Base-by-base conservation (phyloP, 2,329 filamentous ascomycete genomes). In the Passalora sequoiae region DNA sequence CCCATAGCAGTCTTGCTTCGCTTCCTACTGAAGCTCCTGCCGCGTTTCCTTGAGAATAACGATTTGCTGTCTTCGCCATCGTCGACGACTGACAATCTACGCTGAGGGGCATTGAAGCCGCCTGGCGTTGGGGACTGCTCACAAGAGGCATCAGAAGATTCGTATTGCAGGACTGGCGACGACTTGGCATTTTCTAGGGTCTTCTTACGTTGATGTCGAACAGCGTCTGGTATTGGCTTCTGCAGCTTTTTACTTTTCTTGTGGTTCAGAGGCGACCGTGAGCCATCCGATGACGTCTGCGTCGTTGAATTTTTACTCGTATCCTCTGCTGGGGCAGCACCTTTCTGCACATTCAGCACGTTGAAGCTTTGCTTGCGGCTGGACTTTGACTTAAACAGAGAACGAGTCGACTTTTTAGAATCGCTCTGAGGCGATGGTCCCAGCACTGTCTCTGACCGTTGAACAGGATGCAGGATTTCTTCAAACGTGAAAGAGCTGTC, bases 171-270 rank as follows among this genome's bases (percentile, higher is more conserved):
- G 37, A 4, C 38, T 37, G 32, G 22, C 35, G 33, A 22, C 24
- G 43, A 13, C 40, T 46, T 48, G 38, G 49, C 40, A 36, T 50
- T 49, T 30, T 53, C 38, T 27, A 49, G 20, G 35, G 50, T 49
- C 19, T 49, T 49, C 25, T 47, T 52, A n/a, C 48, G 44, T 41
- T 55, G 38, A 13, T 50, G 42, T 24, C 51, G 52, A 10, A 55
- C 31, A 46, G 40, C 61, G 55, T 33, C 45, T 17, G 60, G 59
- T 47, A 58, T 58, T 1, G 55, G 44, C 36, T 65, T 65, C 27
- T 61, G 59, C 21, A 64, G 46, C 40, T 61, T 63, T 36, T 52
- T 60, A 16, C 46, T 44, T 16, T 46, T 43, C 46, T 55, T 59
- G 4, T 25, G 19, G 20, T 36, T 36, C 30, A 6, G 21, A 9